A percentile compares a stretch with the other conserved stretches of the same genome.
Evolutionary conservation across 2,329 filamentous ascomycete genomes (phyloP).

Genomic region (Trichoderma brevicompactum): DNA sequence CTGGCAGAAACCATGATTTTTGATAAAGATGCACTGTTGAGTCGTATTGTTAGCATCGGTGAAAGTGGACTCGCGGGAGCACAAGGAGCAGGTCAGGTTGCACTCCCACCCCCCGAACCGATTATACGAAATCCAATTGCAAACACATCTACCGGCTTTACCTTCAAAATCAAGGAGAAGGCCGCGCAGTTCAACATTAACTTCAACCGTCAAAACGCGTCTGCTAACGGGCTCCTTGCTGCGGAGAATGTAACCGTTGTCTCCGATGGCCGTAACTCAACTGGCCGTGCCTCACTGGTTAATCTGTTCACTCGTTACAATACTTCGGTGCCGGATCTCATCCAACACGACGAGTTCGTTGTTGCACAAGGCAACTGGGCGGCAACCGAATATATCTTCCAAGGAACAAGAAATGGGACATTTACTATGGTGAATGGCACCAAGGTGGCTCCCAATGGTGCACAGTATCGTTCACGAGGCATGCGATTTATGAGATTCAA

Average conservation of each 20-base stretch:
- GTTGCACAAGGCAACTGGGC: conserved; percentile 19
- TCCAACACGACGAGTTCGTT: conserved; percentile 15
- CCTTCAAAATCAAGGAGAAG: conserved; percentile 12
- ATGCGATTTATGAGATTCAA: conserved; percentile 22
- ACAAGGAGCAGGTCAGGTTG: neutral
- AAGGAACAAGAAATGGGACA: conserved; percentile 7
- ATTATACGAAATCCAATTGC: conserved; percentile 9
- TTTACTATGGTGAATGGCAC: conserved; percentile 17
- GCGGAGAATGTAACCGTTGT: conserved; percentile 10
- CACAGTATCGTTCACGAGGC: neutral
- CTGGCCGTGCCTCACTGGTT: neutral
- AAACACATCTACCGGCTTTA: conserved; percentile 7
- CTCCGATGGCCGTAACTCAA: conserved; percentile 12
- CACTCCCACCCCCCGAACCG: neutral
- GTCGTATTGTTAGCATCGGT: conserved; percentile 5
- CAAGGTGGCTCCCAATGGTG: neutral
- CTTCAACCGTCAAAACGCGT: conserved; percentile 12
- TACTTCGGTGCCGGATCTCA: conserved; percentile 10
- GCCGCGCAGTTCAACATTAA: conserved; percentile 16
- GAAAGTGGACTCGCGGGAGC: conserved; percentile 4
- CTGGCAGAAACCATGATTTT: conserved; percentile 14
- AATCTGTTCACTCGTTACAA: conserved; percentile 12
- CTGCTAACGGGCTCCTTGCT: conserved; percentile 7
- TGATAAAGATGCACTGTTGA: conserved; percentile 10
- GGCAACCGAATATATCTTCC: conserved; percentile 14